These are phyloP conservation scores for Populus deltoides DNA, from an alignment of 345 rosid species.

Conservation along the genomic window DNA sequence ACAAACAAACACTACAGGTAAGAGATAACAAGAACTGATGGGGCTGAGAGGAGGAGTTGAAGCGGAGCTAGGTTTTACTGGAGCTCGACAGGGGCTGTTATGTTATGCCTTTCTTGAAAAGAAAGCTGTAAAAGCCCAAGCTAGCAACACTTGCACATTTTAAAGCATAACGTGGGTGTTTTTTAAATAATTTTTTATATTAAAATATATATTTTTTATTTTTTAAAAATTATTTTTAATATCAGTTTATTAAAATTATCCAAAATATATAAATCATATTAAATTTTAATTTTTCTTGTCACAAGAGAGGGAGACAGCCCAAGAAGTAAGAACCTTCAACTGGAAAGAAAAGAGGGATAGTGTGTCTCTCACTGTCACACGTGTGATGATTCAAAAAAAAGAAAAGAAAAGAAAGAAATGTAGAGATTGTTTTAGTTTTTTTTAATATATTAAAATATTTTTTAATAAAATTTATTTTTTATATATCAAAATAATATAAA, in stretches of 20 bases:
- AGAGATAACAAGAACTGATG: neutral
- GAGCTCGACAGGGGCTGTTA: conserved; percentile 17
- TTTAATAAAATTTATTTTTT: no score
- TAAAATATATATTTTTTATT: no score
- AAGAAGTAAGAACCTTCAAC: conserved; percentile 15
- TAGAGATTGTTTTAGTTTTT: no score
- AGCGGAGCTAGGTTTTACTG: conserved; percentile 21
- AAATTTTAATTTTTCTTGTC: conserved; percentile 37
- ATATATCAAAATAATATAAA: no score
- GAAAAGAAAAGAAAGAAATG: no score
- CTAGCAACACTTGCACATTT: conserved; percentile 21
- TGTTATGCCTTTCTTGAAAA: conserved; percentile 32
- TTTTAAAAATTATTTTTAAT: no score
- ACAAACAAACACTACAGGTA: no score
- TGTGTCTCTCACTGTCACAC: conserved; percentile 15
- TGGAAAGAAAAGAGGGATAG: neutral
- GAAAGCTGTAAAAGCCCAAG: conserved; percentile 28
- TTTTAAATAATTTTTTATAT: no score
- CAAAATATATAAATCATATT: no score
- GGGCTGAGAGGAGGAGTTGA: neutral
- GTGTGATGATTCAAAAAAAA: conserved; percentile 7
- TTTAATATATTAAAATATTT: no score
- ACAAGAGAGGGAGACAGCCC: conserved; percentile 30
- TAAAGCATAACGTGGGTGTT: no score
- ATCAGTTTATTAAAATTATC: no score